phyloP scores from a whole-genome alignment of 2,329 filamentous ascomycete species.

The Aureobasidium sp. region DNA sequence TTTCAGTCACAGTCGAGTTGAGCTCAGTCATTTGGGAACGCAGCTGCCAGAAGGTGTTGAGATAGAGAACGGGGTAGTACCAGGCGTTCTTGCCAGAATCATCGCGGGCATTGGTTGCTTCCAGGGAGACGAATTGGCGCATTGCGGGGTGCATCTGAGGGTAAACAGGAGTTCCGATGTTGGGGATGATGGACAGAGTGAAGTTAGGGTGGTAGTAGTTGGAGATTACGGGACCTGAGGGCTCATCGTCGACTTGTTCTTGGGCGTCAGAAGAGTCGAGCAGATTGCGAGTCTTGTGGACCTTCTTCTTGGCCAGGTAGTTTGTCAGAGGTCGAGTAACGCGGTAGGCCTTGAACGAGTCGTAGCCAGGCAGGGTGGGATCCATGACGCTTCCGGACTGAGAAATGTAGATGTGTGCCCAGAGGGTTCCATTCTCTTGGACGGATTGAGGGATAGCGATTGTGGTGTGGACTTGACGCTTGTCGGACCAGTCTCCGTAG shows the following conservation, averaged over 20 bases:
- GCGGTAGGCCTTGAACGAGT: slow-evolving; percentile 69
- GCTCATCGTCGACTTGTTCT: slow-evolving; percentile 46
- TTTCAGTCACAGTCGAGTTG: slow-evolving; percentile 77
- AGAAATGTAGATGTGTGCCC: slow-evolving; percentile 87
- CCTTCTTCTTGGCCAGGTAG: slow-evolving; percentile 86
- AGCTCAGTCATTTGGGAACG: slow-evolving; percentile 83
- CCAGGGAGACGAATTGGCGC: slow-evolving; percentile 71
- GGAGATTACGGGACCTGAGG: slow-evolving; percentile 61
- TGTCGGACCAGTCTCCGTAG: slow-evolving; percentile 72
- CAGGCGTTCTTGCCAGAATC: slow-evolving; percentile 79
- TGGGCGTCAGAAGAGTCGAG: slow-evolving; percentile 48
- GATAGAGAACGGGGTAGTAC: slow-evolving; percentile 85
- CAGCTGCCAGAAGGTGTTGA: slow-evolving; percentile 97
- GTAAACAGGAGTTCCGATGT: slow-evolving; percentile 64
- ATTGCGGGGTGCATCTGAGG: slow-evolving; percentile 63
- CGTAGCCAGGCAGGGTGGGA: slow-evolving; percentile 64
- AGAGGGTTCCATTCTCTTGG: slow-evolving; percentile 87
- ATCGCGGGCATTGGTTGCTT: slow-evolving; percentile 75
- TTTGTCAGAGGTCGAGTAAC: slow-evolving; percentile 82
- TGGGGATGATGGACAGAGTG: slow-evolving; percentile 78
- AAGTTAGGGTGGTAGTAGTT: slow-evolving; percentile 96
- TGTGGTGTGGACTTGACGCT: slow-evolving; percentile 65
- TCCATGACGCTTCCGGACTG: slow-evolving; percentile 71
- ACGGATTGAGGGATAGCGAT: slow-evolving; percentile 72
- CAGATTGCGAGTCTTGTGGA: slow-evolving; percentile 78